phyloP scores from a whole-genome alignment of 768 basidiomycete species.

The Rhizopogon roseolus region DNA sequence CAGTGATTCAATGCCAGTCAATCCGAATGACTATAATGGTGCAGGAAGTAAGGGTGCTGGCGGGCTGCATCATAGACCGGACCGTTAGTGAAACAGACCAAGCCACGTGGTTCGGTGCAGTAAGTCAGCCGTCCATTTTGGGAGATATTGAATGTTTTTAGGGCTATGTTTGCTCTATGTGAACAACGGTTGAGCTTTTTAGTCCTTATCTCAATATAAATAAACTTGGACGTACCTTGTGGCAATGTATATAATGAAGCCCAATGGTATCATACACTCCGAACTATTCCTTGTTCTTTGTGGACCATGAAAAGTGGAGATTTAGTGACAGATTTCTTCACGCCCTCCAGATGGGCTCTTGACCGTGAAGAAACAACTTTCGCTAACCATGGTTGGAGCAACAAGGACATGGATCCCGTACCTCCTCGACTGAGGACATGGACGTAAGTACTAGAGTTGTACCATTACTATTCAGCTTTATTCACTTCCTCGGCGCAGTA shows the following conservation, averaged over 20 bases:
- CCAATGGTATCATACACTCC: not conserved
- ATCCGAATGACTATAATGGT: not conserved
- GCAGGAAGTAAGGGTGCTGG: not conserved
- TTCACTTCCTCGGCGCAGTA: slow-evolving; percentile 17
- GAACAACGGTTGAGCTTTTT: not conserved
- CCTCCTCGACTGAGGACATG: slow-evolving; percentile 59
- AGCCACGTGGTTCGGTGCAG: not conserved
- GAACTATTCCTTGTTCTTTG: not conserved
- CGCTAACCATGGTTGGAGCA: slow-evolving; percentile 54
- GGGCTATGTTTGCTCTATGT: not conserved
- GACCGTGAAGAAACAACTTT: slow-evolving; percentile 49
- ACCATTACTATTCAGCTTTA: not conserved
- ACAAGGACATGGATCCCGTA: slow-evolving; percentile 77
- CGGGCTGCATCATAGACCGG: not conserved
- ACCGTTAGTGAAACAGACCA: not conserved
- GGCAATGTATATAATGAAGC: not conserved
- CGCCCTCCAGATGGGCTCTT: slow-evolving; percentile 42
- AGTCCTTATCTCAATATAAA: slow-evolving; percentile 4
- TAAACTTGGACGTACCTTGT: not conserved
- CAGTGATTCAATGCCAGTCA: not conserved
- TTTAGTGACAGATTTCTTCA: slow-evolving; percentile 19
- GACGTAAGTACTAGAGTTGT: slow-evolving; percentile 27
- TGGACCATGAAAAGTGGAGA: not conserved
- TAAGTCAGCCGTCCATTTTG: not conserved
- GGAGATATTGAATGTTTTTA: not conserved